Evolutionary conservation across 768 basidiomycete species (phyloP), one percentile per base, ranked within the genome.

Genomic region (Fomitopsis pulvina): DNA sequence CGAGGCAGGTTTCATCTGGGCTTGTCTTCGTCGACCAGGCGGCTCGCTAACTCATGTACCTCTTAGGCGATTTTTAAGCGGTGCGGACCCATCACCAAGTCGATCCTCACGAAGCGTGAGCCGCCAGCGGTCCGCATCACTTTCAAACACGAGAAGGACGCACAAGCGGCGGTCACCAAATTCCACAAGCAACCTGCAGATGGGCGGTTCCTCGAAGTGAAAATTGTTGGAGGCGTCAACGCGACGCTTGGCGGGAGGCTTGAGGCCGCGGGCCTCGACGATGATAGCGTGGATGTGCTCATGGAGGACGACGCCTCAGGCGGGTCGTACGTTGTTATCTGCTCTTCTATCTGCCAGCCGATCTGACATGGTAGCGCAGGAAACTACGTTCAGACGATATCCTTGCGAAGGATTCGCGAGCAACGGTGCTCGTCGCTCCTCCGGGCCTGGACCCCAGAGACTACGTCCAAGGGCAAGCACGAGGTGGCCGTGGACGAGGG

Each of bases 381-480:
- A 92, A 91, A 78, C 74, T 93, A 74, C 86, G 90, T 47, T 92
- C 90, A 2, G 90, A 93, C 62, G 79, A 79, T 1, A 74, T 92
- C 43, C 64, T 89, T 27, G 71, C 72, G 20, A 77, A 77, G 52
- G 75, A 74, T 56, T 77, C 83, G n/a, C 79, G 87, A 24, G 85
- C 87, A 3, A 73, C 77, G 11, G 76, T 90, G 0, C 70, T 88
- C 20, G 63, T 85, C 25, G 80, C 81, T 25, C 86, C 86, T 0
- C 85, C 85, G 11, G 85, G 85, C 7, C 63, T 78, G 4, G 71
- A 86, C 52, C 72, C 77, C 0, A 72, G 75, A 27, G 75, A 76
- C 2, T 78, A 84, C 57, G 63, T 60, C 1, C 75, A 71, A 48
- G 51, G 58, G 10, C 61, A 65, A 2, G 40, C 62, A 2, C 50